These are phyloP conservation scores for Mycena epipterygia DNA, from an alignment of 768 basidiomycete species.

Conservation along the genomic window DNA sequence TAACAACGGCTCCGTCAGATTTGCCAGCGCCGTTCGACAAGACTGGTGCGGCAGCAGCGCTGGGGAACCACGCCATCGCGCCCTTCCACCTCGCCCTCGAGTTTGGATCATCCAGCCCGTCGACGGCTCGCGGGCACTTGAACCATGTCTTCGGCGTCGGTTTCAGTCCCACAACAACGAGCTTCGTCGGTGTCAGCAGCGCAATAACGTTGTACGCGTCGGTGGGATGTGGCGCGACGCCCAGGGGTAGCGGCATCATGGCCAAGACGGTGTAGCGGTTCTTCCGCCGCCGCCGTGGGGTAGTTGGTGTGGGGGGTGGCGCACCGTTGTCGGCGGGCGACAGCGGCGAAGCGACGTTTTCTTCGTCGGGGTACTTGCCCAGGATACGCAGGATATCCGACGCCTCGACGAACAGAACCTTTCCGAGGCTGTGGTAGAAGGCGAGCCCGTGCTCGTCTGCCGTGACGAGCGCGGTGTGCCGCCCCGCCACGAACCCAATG, in stretches of 20 bases:
- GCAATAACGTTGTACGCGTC: conserved; percentile 88
- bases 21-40: conserved; percentile 42
- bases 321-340: conserved; percentile 29
- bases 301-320: conserved; percentile 39
- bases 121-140: conserved; percentile 70
- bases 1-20: conserved; percentile 28
- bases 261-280: conserved; percentile 78
- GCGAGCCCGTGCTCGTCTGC: conserved; percentile 93
- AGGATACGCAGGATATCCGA: conserved; percentile 94
- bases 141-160: conserved; percentile 96
- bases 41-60: conserved; percentile 43
- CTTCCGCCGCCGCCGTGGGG: conserved; percentile 60
- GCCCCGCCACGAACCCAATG: conserved; percentile 88
- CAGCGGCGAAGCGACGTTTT: conserved; percentile 30
- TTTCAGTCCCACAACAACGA: conserved; percentile 93
- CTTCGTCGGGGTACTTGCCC: conserved; percentile 85
- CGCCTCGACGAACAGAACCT: conserved; percentile 94
- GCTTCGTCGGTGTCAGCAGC: conserved; percentile 88
- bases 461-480: conserved; percentile 93
- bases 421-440: conserved; percentile 95
- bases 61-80: conserved; percentile 87
- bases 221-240: conserved; percentile 77
- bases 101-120: conserved; percentile 58
- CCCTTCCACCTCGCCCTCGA: conserved; percentile 69
- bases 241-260: conserved; percentile 87